Percentiles rank a stretch among this genome's conserved stretches.
Conservation (phyloP, 371 early-diverging fungal species). For the Zychaea mexicana region DNA sequence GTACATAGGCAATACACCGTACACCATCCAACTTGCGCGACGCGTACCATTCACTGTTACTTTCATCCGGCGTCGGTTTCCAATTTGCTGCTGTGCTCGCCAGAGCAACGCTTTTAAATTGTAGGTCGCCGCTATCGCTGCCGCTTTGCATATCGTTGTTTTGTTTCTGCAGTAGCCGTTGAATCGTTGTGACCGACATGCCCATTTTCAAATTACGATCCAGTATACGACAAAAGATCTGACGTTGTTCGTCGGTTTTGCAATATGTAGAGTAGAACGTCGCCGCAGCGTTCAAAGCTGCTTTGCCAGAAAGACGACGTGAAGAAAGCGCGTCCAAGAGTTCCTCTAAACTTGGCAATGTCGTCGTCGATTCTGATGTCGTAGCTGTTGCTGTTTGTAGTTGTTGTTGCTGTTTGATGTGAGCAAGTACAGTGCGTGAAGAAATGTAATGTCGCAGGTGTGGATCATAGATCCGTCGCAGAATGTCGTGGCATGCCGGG, state of each 20-base stretch:
- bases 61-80: neutral
- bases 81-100: slow-evolving; percentile 24
- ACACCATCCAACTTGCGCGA: slow-evolving; percentile 67
- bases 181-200: slow-evolving; percentile 37
- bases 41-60: slow-evolving; percentile 39
- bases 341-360: slow-evolving; percentile 11
- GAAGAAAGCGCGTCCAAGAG: slow-evolving; percentile 48
- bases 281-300: slow-evolving; percentile 40
- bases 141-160: too few species aligned
- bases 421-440: slow-evolving; percentile 25
- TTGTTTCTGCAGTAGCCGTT: slow-evolving; percentile 18
- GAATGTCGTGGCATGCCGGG: slow-evolving; percentile 35
- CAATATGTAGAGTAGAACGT: slow-evolving; percentile 34
- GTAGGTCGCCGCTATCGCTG: too few species aligned
- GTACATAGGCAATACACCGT: slow-evolving; percentile 51
- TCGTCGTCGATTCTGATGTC: too few species aligned
- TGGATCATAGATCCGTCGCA: slow-evolving; percentile 57
- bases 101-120: slow-evolving; percentile 39
- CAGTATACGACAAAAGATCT: slow-evolving; percentile 52
- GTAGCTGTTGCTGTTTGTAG: neutral
- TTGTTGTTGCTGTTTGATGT: slow-evolving; percentile 4
- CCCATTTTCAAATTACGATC: slow-evolving; percentile 62
- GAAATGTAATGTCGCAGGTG: slow-evolving; percentile 38
- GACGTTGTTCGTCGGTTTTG: slow-evolving; percentile 22
- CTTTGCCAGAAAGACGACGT: slow-evolving; percentile 45